Conservation (phyloP, 176 grass and related monocot species). For the Aegilops umbellulata region DNA sequence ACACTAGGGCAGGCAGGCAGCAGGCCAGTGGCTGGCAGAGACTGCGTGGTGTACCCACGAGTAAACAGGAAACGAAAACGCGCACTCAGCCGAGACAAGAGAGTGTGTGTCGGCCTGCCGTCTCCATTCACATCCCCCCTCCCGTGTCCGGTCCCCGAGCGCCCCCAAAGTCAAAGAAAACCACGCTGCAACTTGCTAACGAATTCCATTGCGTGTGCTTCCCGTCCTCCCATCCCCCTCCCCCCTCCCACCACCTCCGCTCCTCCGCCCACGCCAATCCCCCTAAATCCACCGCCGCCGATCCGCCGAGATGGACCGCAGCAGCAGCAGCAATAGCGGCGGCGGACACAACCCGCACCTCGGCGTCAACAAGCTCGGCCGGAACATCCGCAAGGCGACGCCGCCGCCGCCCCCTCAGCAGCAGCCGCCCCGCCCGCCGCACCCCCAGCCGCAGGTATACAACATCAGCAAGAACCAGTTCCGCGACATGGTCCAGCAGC, state of each 20-base stretch:
- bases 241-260: background rate
- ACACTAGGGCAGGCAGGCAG: background rate
- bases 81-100: slow-evolving; percentile 5
- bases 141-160: background rate
- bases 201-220: slow-evolving; percentile 29
- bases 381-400: slow-evolving; percentile 78
- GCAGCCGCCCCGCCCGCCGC: slow-evolving; percentile 42
- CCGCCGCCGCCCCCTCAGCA: slow-evolving; percentile 39
- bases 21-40: background rate
- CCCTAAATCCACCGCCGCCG: background rate
- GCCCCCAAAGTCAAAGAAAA: slow-evolving; percentile 10
- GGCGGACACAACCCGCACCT: slow-evolving; percentile 54
- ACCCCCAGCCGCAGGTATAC: slow-evolving; percentile 96
- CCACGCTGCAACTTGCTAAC: slow-evolving; percentile 24
- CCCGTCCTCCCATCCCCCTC: background rate
- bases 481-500: slow-evolving; percentile 95
- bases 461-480: slow-evolving; percentile 99
- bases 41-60: background rate
- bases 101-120: background rate
- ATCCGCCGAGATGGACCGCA: slow-evolving; percentile 64
- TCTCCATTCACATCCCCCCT: background rate
- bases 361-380: slow-evolving; percentile 82
- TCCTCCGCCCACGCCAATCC: background rate
- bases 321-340: slow-evolving; percentile 20
- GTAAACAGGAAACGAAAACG: background rate